These are phyloP conservation scores for Auriculariales sp. DNA, from an alignment of 768 basidiomycete genomes.

Conservation along the genomic window DNA sequence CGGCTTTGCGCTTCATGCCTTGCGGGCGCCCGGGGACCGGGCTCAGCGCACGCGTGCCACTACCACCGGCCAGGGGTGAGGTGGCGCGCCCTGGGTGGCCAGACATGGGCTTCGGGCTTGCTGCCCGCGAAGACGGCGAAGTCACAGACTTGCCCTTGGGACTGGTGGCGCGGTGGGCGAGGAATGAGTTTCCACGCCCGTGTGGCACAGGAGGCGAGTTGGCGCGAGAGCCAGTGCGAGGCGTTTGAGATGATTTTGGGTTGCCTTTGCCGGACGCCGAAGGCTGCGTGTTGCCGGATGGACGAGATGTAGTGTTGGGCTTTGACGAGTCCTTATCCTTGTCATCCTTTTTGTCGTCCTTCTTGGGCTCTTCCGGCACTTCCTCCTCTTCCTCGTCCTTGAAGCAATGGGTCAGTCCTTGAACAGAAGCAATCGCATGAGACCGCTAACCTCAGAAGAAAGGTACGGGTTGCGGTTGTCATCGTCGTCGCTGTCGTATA, in stretches of 20 bases:
- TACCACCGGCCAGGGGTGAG: constrained; percentile 33
- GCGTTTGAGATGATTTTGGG: constrained; percentile 14
- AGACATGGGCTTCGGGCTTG: constrained; percentile 35
- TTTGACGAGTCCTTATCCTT: background rate
- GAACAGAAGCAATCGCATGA: constrained; percentile 5
- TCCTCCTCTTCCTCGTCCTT: constrained; percentile 68
- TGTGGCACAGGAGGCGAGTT: constrained; percentile 43
- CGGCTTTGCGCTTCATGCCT: constrained; percentile 1
- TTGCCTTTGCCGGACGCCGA: constrained; percentile 16
- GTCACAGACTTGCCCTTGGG: constrained; percentile 29
- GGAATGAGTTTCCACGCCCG: constrained; percentile 49
- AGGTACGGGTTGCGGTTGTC: constrained; percentile 78
- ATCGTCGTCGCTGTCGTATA: constrained; percentile 54
- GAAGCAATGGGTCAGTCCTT: too few relatives aligned
- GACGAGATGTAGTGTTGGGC: constrained; percentile 1
- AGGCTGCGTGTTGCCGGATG: too few relatives aligned
- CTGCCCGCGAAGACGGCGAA: constrained; percentile 12
- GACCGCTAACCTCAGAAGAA: constrained; percentile 34
- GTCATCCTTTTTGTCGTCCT: too few relatives aligned
- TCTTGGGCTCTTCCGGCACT: too few relatives aligned
- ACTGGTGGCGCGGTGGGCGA: constrained; percentile 76
- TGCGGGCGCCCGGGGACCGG: constrained; percentile 16
- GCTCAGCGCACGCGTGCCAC: constrained; percentile 36
- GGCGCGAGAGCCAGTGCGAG: constrained; percentile 32
- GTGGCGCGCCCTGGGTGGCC: constrained; percentile 24